Evolutionary conservation across 495 filamentous ascomycete genomes (phyloP), one percentile per base, ranked within the genome.

Genomic region (Baudoinia panamericana): DNA sequence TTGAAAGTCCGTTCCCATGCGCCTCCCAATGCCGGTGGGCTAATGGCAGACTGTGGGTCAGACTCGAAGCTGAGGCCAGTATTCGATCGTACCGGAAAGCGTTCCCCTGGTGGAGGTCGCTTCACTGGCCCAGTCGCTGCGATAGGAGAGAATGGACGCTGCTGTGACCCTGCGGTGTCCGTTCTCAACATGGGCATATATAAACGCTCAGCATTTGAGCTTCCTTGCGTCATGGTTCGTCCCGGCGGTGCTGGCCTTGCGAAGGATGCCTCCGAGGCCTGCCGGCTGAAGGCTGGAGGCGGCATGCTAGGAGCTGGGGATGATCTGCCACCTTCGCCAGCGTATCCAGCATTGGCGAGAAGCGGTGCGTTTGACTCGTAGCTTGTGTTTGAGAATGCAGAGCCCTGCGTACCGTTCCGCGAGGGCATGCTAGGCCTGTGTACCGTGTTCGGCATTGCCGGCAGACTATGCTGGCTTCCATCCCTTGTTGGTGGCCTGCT

Each of bases 301-400:
- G 55, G 56, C 15, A 41, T 38, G 5, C 18, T 36, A 2, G 36
- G 50, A 5, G 28, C 46, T 5, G 48, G 48, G 11, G 29, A 31
- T 13, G 25, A 37, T 10, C 43, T 15, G 10, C 48, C 34, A 33
- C 19, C 27, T 12, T 46, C 22, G 8, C 35, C 50, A 28, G 46
- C 21, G 41, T 70, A 73, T 3, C 70, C 73, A 11, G 78, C 73
- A 31, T 64, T 62, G 16, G 57, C 56, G 30, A 82, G 60, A 11
- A 84, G 63, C 9, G 78, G 71, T 10, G 71, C 66, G 34, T 72
- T 67, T 11, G 74, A 71, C 4, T 63, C 71, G 43, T 68, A 71
- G 52, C 66, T 70, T 8, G 56, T 47, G 31, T 58, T 55, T 0
- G 65, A 63, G 38, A 54, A 64, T 5, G 38, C 53, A 3, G 67